phyloP scores from a whole-genome alignment of 345 rosid genomes.

The Eucalyptus globulus region DNA sequence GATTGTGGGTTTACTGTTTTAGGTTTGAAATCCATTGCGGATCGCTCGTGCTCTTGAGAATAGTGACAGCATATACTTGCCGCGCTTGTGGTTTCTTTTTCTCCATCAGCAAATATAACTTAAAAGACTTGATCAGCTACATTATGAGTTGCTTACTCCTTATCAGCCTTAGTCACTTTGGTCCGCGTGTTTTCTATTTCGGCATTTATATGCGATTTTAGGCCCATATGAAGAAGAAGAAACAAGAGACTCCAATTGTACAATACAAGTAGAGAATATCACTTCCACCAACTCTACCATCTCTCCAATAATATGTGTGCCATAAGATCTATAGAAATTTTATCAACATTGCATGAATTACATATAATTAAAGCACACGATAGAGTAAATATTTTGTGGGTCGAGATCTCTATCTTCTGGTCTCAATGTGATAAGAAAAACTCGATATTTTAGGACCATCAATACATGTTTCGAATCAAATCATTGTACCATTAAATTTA shows the following conservation, averaged over 20 bases:
- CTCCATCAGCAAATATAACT: neutral
- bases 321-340: neutral
- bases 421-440: neutral
- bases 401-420: neutral
- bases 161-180: neutral
- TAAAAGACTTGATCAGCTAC: neutral
- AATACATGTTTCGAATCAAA: neutral
- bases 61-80: neutral
- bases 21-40: neutral
- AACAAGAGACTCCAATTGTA: neutral
- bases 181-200: neutral
- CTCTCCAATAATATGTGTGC: neutral
- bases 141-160: neutral
- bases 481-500: neutral
- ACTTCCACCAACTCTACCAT: neutral
- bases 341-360: neutral
- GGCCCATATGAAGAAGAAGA: neutral
- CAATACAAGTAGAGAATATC: neutral
- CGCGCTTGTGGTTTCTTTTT: neutral
- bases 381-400: neutral
- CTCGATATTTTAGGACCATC: neutral
- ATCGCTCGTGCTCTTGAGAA: neutral
- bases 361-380: neutral
- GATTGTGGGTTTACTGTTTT: neutral
- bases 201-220: neutral